Base-by-base conservation (phyloP, 257 asterid genomes). In the Gynochthodes officinalis region DNA sequence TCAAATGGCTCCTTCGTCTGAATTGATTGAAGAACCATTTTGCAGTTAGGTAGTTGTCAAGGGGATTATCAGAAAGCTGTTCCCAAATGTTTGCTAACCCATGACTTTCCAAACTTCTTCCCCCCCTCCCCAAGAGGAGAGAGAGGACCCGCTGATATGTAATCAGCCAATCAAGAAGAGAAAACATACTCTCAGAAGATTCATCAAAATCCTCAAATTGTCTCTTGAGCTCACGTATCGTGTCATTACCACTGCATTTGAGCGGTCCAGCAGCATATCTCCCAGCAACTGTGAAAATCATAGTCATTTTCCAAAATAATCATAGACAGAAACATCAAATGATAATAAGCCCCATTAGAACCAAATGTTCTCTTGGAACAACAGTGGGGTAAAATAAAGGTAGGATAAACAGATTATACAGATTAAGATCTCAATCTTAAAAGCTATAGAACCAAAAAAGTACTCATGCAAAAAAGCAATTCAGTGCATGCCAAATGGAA, bases 151-250 rank as follows among this genome's bases (percentile, higher is more conserved):
- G 40, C 28, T 39, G 44, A 8, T 19, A 9, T 14, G 57, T 14
- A 64, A 23, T 25, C 64, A 44, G 48, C 25, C 35, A 46, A 75
- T 30, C 21, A 68, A 50, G 75, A 74, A 10, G 72, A n/a, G 77
- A 27, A 73, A 79, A 78, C 88, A 53, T 89, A 93, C 98, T 77
- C 97, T 85, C 39, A 93, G 91, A 73, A 93, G 97, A 85, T 93
- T 90, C 98, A 90, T 93, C 73, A 92, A 89, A 84, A 92, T 87
- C 88, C 98, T 90, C 90, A 92, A 81, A 78, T 92, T 90, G 58
- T 90, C 95, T 75, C 90, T 79, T 59, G 98, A 93, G 83, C 92
- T 75, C 72, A 90, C 96, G 76, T 93, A 93, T 82, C 83, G 80
- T 8, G 88, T 86, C 98, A 93, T 93, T 46, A 90, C 97, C 37